Evolutionary conservation across 1,284 basidiomycete genomes (phyloP).

Genomic region (Phellinidium pouzarii): DNA sequence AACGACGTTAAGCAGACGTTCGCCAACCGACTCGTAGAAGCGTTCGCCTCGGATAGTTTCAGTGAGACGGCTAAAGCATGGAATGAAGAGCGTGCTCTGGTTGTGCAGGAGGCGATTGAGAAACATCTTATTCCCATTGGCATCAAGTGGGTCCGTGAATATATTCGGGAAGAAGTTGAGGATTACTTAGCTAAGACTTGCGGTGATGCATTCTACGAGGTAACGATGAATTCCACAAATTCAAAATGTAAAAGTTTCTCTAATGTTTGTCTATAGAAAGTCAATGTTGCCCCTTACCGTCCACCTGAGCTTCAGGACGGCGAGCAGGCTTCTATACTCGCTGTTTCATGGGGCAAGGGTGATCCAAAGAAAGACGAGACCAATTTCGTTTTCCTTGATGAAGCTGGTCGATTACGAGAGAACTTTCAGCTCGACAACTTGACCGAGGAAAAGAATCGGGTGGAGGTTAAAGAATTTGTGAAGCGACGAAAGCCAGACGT

Average conservation of each 20-base stretch:
- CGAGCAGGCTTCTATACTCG: conserved; percentile 80
- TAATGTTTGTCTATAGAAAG: conserved; percentile 40
- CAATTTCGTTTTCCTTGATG: conserved; percentile 80
- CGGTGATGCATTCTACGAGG: conserved; percentile 63
- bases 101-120: conserved; percentile 75
- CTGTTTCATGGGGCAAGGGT: conserved; percentile 92
- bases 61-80: conserved; percentile 85
- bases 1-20: conserved; percentile 57
- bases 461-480: conserved; percentile 79
- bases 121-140: conserved; percentile 79
- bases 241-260: conserved; percentile 13
- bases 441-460: conserved; percentile 54
- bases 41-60: conserved; percentile 82
- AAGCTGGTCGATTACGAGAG: conserved; percentile 83
- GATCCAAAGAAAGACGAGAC: conserved; percentile 90
- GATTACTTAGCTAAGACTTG: conserved; percentile 71
- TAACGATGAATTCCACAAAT: conserved; percentile 33
- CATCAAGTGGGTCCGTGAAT: conserved; percentile 84
- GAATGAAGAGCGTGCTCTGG: conserved; percentile 82
- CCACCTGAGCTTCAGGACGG: conserved; percentile 58
- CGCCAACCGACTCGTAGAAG: conserved; percentile 69
- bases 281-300: conserved; percentile 71
- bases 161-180: conserved; percentile 86
- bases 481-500: conserved; percentile 82
- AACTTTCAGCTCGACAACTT: conserved; percentile 87